phyloP scores from a whole-genome alignment of 257 asterid genomes.

The Mentha longifolia region DNA sequence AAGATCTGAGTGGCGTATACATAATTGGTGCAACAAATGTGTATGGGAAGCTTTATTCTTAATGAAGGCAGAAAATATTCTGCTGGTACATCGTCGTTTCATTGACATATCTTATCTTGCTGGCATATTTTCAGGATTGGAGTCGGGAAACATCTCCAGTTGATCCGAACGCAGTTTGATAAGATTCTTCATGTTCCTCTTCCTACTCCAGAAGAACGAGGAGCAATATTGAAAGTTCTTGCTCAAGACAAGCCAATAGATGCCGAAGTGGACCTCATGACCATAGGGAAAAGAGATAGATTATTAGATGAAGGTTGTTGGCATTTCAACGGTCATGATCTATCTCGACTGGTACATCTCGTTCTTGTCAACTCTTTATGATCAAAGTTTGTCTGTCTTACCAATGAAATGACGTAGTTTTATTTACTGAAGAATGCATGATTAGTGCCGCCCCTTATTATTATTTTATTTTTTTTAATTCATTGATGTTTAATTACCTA shows the following conservation, averaged over 20 bases:
- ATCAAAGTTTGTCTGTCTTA: not conserved
- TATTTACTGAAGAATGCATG: too few species aligned
- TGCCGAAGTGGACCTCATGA: too few species aligned
- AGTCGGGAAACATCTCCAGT: not conserved
- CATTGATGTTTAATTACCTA: too few species aligned
- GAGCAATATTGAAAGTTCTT: slow-evolving; percentile 72
- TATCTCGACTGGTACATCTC: slow-evolving; percentile 61
- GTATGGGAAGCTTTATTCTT: not conserved
- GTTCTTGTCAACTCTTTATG: not conserved
- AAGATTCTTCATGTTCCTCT: slow-evolving; percentile 43
- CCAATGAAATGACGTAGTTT: not conserved
- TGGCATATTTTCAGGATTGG: not conserved
- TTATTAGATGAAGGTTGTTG: slow-evolving; percentile 27
- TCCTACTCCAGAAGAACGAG: slow-evolving; percentile 82
- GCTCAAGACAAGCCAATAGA: slow-evolving; percentile 62
- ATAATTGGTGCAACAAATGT: not conserved
- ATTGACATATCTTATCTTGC: not conserved
- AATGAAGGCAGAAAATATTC: not conserved
- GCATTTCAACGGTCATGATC: slow-evolving; percentile 79
- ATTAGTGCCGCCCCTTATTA: too few species aligned
- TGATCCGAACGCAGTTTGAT: not conserved
- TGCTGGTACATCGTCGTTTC: not conserved
- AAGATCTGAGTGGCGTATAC: not conserved
- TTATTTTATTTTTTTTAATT: too few species aligned
- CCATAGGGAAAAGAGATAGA: slow-evolving; percentile 49